These are phyloP conservation scores for Alternaria hordeiaustralica DNA, from an alignment of 2,329 filamentous ascomycete species.

Conservation along the genomic window DNA sequence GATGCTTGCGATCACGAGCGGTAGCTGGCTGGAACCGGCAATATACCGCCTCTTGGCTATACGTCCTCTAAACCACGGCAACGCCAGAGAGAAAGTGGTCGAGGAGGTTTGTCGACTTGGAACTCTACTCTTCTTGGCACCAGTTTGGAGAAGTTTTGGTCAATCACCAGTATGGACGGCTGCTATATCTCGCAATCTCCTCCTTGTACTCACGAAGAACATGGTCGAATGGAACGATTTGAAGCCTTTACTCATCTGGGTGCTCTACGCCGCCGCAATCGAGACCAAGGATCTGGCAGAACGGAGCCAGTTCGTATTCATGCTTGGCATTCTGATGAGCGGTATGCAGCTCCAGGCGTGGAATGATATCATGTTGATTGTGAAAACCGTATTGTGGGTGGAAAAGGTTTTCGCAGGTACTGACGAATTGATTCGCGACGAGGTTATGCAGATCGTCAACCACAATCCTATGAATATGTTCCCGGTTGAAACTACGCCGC, in stretches of 20 bases:
- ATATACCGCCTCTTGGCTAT: slow-evolving; percentile 34
- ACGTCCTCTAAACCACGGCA: slow-evolving; percentile 25
- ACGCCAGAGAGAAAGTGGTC: slow-evolving; percentile 22
- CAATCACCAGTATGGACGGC: slow-evolving; percentile 35
- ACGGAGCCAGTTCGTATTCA: slow-evolving; percentile 34
- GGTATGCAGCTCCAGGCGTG: slow-evolving; percentile 28
- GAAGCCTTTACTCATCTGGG: slow-evolving; percentile 36
- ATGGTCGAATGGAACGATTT: slow-evolving; percentile 38
- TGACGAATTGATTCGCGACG: slow-evolving; percentile 31
- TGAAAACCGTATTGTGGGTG: slow-evolving; percentile 40
- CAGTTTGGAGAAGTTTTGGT: slow-evolving; percentile 35
- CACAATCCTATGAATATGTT: slow-evolving; percentile 9
- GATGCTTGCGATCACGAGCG: slow-evolving; percentile 29
- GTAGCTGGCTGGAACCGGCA: slow-evolving; percentile 39
- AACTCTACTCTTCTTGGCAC: slow-evolving; percentile 36
- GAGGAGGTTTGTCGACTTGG: slow-evolving; percentile 42
- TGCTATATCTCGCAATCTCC: slow-evolving; percentile 28
- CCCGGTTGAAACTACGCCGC: slow-evolving; percentile 2
- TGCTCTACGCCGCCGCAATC: slow-evolving; percentile 35
- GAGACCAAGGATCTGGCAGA: slow-evolving; percentile 33
- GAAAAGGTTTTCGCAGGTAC: slow-evolving; percentile 33
- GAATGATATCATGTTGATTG: slow-evolving; percentile 30
- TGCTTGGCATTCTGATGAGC: slow-evolving; percentile 34
- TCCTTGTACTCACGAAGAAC: slow-evolving; percentile 25
- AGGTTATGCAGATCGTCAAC: slow-evolving; percentile 32